Conservation (phyloP, 805 yeast species). For the Metschnikowia continentalis region DNA sequence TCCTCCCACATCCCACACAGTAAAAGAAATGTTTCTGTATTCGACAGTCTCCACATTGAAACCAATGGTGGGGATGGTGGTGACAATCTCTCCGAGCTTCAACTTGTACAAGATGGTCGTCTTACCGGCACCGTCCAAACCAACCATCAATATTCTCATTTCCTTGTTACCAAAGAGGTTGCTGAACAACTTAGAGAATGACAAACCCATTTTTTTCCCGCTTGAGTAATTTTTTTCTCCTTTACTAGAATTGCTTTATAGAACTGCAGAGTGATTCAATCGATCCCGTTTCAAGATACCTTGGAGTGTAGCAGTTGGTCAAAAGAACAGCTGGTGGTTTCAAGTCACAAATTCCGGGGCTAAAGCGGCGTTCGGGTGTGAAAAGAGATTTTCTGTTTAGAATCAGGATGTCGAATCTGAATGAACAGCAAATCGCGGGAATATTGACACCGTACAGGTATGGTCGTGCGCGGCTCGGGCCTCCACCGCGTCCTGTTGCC, state of each 20-base stretch:
- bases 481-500: conserved; percentile 10
- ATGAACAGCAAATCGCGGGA: conserved; percentile 24
- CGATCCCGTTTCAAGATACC: conserved; percentile 3
- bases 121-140: conserved; percentile 98
- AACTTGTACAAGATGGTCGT: conserved; percentile 93
- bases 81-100: conserved; percentile 92
- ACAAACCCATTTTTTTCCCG: conserved; percentile 70
- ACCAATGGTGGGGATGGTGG: conserved; percentile 95
- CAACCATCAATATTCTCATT: conserved; percentile 97
- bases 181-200: conserved; percentile 87
- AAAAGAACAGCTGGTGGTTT: conserved; percentile 2
- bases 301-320: conserved; percentile 2
- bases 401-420: conserved; percentile 19
- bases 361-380: conserved; percentile 1
- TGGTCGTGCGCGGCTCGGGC: conserved; percentile 14
- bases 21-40: conserved; percentile 93
- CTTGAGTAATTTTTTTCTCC: neutral
- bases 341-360: neutral
- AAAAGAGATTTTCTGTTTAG: conserved; percentile 12
- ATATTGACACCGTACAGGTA: conserved; percentile 16
- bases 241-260: neutral
- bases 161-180: conserved; percentile 97
- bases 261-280: neutral
- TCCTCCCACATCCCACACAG: conserved; percentile 99
- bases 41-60: conserved; percentile 97